Base-by-base conservation (phyloP, 163 green algal species). In the Scenedesmus sp. region DNA sequence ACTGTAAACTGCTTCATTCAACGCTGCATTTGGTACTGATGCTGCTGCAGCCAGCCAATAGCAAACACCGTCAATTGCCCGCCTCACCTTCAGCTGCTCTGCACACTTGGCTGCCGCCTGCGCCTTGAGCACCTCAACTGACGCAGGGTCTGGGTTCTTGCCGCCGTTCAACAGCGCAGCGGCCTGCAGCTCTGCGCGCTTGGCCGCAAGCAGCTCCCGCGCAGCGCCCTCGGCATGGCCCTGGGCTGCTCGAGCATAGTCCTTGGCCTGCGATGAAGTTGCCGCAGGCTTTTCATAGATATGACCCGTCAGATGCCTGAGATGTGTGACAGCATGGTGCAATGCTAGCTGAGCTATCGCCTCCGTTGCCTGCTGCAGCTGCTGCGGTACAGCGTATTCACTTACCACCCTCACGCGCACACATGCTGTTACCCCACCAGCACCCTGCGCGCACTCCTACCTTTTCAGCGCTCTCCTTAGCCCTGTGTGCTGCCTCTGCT, bases 181-280 rank as follows among this genome's bases (percentile, higher is more conserved):
- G 9, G 95, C 96, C 88, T 96, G 93, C 20, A 97, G 92, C 93
- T 98, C 95, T 1, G 96, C 95, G 16, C 93, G 94, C 91, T 98
- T 98, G 34, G 94, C 95, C 1, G 91, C 79, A 57, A 98, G 94
- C 89, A 98, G 94, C 91, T 97, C 93, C 8, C 89, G 86, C 2
- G 96, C 96, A 12, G 95, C 95, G 0, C 77, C 93, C 86, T 97
- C 93, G 0, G 94, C 95, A 54, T 94, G 92, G 4, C 60, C 83
- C 59, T 94, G 91, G 23, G 94, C 94, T 54, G 94, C 62, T 79
- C 93, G 90, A 0, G 95, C 94, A 82, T 88, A 94, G 77, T 95
- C 93, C 16, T 82, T 54, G 7, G 84, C 87, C 82, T 92, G 88
- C 56, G 57, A 76, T 18, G 34, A 20, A 66, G 64, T 52, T n/a